Base-by-base conservation (phyloP, 192 early-diverging fungal genomes). In the Kickxella alabastrina region DNA sequence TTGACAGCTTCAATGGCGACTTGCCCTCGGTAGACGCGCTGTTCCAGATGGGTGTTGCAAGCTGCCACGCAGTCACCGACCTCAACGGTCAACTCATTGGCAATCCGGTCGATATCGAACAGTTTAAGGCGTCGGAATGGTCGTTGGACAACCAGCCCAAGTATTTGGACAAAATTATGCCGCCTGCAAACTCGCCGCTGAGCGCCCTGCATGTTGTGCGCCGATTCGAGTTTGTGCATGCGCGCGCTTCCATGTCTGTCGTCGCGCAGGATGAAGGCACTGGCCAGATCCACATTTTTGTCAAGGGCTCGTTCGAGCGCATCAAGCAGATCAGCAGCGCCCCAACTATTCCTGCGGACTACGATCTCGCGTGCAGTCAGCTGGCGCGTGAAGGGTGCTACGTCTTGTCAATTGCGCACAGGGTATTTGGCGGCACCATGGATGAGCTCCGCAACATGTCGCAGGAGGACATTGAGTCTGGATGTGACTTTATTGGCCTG, bases 361-460 rank as follows among this genome's bases (percentile, higher is more conserved):
- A 83, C 49, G 79, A 83, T 42, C 21, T 9, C 3, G 62, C 63
- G 4, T 79, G 85, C 35, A 60, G 62, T 47, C 52, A 64, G 15
- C 71, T 85, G 28, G 87, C 89, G 6, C 66, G 70, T 14, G 67
- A 85, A 26, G 89, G 89, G 10, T 82, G 85, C 65, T 92, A 92
- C 54, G 88, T 90, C 28, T 63, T 92, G 31, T 82, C 83, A 4
- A 55, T 90, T 21, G 85, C 86, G 25, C 69, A 80, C 43, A 61
- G 68, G 47, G 62, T 79, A 21, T 49, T 86, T 22, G 51, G 67
- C 36, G 65, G 75, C 38, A 71, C 67, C 25, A 43, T 79, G 25
- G 68, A 69, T 9, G 32, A 59, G 12, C 43, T 83, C 29, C 57
- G 56, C 14, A 29, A 68, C 19, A 61, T 62, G 57, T 53, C 57